Base-by-base conservation (phyloP, 2,329 filamentous ascomycete genomes). In the Bertia moriformis region DNA sequence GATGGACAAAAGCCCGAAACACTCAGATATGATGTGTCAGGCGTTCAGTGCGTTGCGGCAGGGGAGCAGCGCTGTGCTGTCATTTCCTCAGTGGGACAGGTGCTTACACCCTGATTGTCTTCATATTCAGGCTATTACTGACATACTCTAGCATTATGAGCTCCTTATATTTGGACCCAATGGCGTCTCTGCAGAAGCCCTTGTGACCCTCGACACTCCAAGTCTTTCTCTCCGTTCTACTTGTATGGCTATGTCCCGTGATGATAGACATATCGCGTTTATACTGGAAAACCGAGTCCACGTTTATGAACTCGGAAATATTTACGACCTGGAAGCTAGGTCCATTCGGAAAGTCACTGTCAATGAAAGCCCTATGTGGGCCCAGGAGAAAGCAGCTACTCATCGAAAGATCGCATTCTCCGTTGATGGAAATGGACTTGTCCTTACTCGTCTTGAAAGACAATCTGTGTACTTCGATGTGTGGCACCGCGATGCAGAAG, bases 371-470 rank as follows among this genome's bases (percentile, higher is more conserved):
- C 24, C 24, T 10, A 10, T 29, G 24, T n/a, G 10, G 10, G 32
- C 22, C 46, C 20, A 42, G 51, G n/a, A 53, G 57, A 44, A 46
- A 18, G 46, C 46, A 3, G 47, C 54, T 18, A 48, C 54, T 18
- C 50, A 51, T 13, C 46, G 54, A 19, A 55, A 49, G 39, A 40
- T 57, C 2, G 50, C 54, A 37, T 58, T 57, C 27, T 56, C 54
- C 1, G 47, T 50, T 4, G 51, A 58, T 42, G 51, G 48, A 27
- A 49, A 49, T 39, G 45, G 46, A 14, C 48, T 58, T 14, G 49
- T 52, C 12, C 51, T 57, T 5, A 56, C 53, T 1, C 54, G 55
- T 38, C 46, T 57, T 3, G 52, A 48, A 10, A n/a, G n/a, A 10
- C 24, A 29, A 10, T 29, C 10, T n/a, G 24, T n/a, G 10, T 29